Evolutionary conservation across 2,329 filamentous ascomycete species (phyloP).

Genomic region (Colletotrichum neosansevieriae): DNA sequence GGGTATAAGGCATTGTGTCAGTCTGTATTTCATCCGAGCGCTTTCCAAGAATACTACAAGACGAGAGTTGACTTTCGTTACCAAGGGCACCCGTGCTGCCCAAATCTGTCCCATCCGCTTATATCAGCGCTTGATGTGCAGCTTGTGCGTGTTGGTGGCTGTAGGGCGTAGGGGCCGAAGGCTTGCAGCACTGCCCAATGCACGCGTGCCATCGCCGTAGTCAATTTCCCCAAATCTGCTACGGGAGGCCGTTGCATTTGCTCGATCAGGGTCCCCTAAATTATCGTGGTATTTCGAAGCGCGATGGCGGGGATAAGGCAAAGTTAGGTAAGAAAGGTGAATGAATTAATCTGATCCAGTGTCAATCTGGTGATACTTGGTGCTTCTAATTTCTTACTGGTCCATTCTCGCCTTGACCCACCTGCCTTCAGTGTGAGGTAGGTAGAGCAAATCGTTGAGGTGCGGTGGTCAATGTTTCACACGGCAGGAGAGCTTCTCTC

Average conservation of each 20-base stretch:
- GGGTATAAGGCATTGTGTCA: not conserved
- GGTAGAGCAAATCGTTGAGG: no score
- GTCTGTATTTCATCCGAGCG: constrained; percentile 8
- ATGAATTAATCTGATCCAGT: not conserved
- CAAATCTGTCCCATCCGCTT: not conserved
- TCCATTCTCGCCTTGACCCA: not conserved
- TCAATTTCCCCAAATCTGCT: not conserved
- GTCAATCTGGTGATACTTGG: not conserved
- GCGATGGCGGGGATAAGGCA: not conserved
- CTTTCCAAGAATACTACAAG: constrained; percentile 2
- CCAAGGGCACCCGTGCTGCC: not conserved
- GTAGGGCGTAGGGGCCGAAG: constrained; percentile 1
- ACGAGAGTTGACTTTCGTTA: not conserved
- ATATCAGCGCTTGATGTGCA: constrained; percentile 3
- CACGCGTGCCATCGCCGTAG: not conserved
- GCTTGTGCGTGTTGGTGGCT: not conserved
- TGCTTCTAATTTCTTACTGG: constrained; percentile 1
- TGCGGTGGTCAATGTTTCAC: constrained; percentile 13
- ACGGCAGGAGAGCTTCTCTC: constrained; percentile 12
- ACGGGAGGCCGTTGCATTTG: not conserved
- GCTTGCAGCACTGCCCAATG: constrained; percentile 4
- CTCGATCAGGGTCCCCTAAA: not conserved
- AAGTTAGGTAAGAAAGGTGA: not conserved
- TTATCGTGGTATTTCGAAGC: not conserved
- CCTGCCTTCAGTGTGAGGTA: no score